Percentiles rank a stretch among this genome's conserved stretches.
phyloP scores from a whole-genome alignment of 495 filamentous ascomycete species.

The Aspergillus biplanus region DNA sequence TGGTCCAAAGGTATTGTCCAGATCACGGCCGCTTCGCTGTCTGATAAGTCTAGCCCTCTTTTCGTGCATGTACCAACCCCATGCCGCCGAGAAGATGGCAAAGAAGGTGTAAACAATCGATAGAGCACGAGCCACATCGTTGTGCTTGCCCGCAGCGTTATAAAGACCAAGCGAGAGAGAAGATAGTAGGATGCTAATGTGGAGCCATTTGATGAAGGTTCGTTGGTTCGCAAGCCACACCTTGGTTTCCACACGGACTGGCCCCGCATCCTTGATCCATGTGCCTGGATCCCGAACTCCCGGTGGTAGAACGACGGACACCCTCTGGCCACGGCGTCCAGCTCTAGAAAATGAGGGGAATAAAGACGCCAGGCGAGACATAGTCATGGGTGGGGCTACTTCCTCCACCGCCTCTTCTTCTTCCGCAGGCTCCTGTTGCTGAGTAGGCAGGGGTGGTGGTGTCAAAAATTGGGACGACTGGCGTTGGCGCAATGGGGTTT shows the following conservation, averaged over 20 bases:
- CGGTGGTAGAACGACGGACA: conserved; percentile 62
- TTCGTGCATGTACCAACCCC: conserved; percentile 86
- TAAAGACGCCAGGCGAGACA: conserved; percentile 55
- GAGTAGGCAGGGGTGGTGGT: conserved; percentile 26
- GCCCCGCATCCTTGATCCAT: conserved; percentile 92
- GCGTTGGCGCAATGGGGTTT: conserved; percentile 27
- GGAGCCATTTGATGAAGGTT: conserved; percentile 97
- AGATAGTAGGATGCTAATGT: conserved; percentile 84
- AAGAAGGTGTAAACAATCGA: conserved; percentile 81
- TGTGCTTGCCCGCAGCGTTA: conserved; percentile 76
- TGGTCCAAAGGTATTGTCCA: conserved; percentile 86
- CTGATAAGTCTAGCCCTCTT: conserved; percentile 76
- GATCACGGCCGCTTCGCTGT: conserved; percentile 83
- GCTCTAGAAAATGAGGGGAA: conserved; percentile 80
- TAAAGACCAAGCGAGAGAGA: conserved; percentile 81
- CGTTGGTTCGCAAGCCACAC: conserved; percentile 98
- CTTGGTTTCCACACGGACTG: conserved; percentile 90
- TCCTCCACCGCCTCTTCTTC: conserved; percentile 23
- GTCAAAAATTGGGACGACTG: conserved; percentile 30
- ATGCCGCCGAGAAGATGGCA: conserved; percentile 78
- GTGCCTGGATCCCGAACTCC: conserved; percentile 81
- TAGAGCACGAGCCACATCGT: conserved; percentile 71
- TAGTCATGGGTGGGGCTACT: conserved; percentile 25
- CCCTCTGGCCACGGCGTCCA: conserved; percentile 54
- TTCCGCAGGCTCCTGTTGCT: conserved; percentile 19